phyloP scores from a whole-genome alignment of 208 protist species.

The Acanthamoeba castellanii region DNA sequence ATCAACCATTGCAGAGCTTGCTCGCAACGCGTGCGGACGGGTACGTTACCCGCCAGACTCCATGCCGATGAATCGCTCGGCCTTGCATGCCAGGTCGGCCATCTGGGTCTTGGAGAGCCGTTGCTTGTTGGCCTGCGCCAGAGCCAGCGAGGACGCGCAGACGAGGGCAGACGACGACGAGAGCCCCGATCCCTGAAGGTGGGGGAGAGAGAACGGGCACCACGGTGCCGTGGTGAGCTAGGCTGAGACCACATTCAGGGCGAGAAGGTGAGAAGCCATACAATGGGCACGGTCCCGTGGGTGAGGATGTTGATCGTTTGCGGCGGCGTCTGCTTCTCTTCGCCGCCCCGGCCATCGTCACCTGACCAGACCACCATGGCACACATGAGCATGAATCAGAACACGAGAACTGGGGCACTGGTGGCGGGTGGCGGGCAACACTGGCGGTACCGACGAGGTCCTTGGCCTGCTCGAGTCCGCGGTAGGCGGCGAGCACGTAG shows the following conservation, averaged over 20 bases:
- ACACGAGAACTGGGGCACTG: not conserved
- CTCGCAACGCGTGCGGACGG: not conserved
- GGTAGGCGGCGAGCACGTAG: slow-evolving; percentile 63
- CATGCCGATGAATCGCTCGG: slow-evolving; percentile 81
- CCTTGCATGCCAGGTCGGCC: slow-evolving; percentile 67
- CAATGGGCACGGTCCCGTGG: slow-evolving; percentile 67
- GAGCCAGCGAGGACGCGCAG: slow-evolving; percentile 78
- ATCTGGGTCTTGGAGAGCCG: slow-evolving; percentile 69
- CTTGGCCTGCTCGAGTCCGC: slow-evolving; percentile 27
- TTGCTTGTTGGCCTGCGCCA: slow-evolving; percentile 72
- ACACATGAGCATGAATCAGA: not conserved
- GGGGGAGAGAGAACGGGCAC: not conserved
- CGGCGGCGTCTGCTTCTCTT: not conserved
- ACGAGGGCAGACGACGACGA: slow-evolving; percentile 79
- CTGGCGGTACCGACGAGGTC: not conserved
- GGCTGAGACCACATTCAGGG: not conserved
- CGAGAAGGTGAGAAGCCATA: slow-evolving; percentile 21
- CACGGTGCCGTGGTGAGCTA: not conserved
- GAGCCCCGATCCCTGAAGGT: slow-evolving; percentile 75
- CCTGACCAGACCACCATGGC: not conserved
- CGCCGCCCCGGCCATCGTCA: not conserved
- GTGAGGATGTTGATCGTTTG: slow-evolving; percentile 60
- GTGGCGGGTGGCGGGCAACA: no score
- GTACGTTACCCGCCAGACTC: slow-evolving; percentile 77
- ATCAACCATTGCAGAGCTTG: not conserved